Evolutionary conservation across 768 basidiomycete species (phyloP), one percentile per base, ranked within the genome.

Genomic region (Boletus edulis): DNA sequence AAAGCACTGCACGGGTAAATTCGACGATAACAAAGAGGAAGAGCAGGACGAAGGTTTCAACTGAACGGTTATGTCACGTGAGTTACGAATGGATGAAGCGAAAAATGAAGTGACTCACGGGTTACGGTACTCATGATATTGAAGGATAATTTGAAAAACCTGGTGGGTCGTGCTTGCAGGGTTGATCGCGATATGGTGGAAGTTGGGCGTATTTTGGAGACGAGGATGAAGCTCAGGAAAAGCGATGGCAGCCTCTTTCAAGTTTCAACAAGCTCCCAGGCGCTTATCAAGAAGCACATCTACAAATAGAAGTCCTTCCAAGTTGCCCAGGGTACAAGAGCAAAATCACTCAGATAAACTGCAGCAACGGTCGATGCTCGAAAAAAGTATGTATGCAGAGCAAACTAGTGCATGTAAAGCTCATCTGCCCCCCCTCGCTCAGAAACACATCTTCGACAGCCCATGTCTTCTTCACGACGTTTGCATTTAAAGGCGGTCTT

Each of bases 401-500:
- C 34, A 32, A 14, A 17, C 42, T n/a, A 27, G 22, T 22, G 22
- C 22, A 39, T 43, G 40, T 58, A 62, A 41, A 55, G 13, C 42
- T 54, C 52, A 17, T 29, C 27, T 27, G 20, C 42, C 40, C 32
- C 48, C n/a, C 39, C 41, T 46, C 27, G 43, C 52, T 34, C 51
- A 24, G 7, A 6, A 14, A 39, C 43, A 60, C 55, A 59, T 32
- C 31, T 52, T 46, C 24, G 41, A 42, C 29, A 11, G 42, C 50
- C 38, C 48, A 14, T 2, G 22, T 27, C 40, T 29, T 15, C 52
- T 29, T 43, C 35, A 40, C n/a, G 11, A 54, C 0, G 20, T 35
- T 49, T n/a, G 22, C 35, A 18, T 56, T 66, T 46, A 70, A 58
- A 70, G 42, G 45, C 68, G 66, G 43, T 56, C 70, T 67, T 43